Conservation (phyloP, 2,329 filamentous ascomycete genomes). For the Zymoseptoria pseudotritici region DNA sequence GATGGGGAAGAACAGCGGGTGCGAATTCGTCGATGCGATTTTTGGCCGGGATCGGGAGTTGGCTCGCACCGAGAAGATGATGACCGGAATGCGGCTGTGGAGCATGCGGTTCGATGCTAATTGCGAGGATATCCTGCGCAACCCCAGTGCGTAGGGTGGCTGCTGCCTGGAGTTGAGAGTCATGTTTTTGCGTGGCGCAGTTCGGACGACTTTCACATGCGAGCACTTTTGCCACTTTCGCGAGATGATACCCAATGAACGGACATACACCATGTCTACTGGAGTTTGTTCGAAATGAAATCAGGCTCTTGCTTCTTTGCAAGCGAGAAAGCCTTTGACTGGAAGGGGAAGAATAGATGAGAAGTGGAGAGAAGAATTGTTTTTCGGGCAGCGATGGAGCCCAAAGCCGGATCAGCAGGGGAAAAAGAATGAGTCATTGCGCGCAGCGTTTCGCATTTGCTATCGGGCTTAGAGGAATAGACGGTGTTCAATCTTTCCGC, state of each 20-base stretch:
- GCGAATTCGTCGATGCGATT: slow-evolving; percentile 92
- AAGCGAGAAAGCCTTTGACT: not conserved
- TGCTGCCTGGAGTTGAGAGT: slow-evolving; percentile 18
- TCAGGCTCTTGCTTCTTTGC: not conserved
- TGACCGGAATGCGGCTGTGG: slow-evolving; percentile 82
- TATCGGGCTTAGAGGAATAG: not conserved
- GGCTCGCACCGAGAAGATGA: slow-evolving; percentile 83
- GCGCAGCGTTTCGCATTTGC: not conserved
- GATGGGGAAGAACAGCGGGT: slow-evolving; percentile 85
- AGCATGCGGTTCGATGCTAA: slow-evolving; percentile 92
- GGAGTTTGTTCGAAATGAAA: not conserved
- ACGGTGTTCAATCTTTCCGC: not conserved
- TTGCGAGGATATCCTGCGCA: slow-evolving; percentile 76
- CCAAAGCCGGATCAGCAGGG: not conserved
- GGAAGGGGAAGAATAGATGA: not conserved
- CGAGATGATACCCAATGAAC: not conserved
- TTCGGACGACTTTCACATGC: not conserved
- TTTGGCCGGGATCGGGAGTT: slow-evolving; percentile 88
- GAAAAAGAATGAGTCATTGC: not conserved
- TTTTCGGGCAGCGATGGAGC: not conserved
- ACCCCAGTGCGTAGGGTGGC: slow-evolving; percentile 36
- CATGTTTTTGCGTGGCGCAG: not conserved
- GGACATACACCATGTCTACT: not conserved
- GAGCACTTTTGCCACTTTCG: not conserved
- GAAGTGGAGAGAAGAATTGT: not conserved